Conservation (phyloP, 345 rosid species). For the Erodium maritimum region DNA sequence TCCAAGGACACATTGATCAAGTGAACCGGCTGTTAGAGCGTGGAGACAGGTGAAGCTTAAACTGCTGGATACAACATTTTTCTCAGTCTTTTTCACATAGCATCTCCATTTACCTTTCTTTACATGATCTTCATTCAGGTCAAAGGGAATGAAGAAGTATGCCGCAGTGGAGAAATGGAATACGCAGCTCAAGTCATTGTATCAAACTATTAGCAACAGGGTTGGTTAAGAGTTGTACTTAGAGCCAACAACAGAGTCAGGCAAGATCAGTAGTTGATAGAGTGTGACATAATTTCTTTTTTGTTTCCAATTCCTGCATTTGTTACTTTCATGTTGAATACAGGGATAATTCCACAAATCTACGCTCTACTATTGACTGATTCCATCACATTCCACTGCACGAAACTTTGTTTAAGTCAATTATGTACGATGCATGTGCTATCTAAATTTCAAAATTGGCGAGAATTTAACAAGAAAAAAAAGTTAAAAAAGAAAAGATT, state of each 20-base stretch:
- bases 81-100: background rate
- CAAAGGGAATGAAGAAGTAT: conserved; percentile 88
- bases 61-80: background rate
- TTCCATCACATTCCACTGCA: too few relatives aligned
- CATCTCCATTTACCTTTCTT: background rate
- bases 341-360: too few relatives aligned
- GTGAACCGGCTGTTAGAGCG: conserved; percentile 86
- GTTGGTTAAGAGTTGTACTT: conserved; percentile 28
- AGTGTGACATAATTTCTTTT: background rate
- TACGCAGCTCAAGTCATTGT: conserved; percentile 74
- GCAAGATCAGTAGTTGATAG: background rate
- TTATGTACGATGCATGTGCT: too few relatives aligned
- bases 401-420: too few relatives aligned
- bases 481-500: too few relatives aligned
- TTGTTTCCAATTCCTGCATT: too few relatives aligned
- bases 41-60: conserved; percentile 48
- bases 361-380: too few relatives aligned
- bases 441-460: too few relatives aligned
- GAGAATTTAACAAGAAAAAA: too few relatives aligned
- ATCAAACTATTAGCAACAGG: conserved; percentile 50
- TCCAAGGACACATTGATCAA: conserved; percentile 95
- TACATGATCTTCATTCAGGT: conserved; percentile 24
- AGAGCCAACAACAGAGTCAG: background rate
- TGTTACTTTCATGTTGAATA: background rate
- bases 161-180: conserved; percentile 91